Base-by-base conservation (phyloP, 2,329 filamentous ascomycete species). In the Decorospora gaudefroyi region DNA sequence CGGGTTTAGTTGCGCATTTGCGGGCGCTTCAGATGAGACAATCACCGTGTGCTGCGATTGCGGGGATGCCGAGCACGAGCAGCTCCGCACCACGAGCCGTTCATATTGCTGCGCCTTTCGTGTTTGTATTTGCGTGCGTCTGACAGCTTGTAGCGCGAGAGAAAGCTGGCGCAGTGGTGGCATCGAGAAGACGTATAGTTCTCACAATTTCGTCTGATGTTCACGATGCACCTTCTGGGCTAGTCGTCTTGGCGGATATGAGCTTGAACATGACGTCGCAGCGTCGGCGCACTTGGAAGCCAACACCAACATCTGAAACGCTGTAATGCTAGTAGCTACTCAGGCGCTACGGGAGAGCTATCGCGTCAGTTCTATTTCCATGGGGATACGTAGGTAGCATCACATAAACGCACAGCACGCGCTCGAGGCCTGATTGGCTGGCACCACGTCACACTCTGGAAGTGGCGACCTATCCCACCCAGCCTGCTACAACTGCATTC, bases 31-130 rank as follows among this genome's bases (percentile, higher is more conserved):
- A 36, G 51, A 41, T 19, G 52, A 51, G 22, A 55, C 40, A 19
- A 45, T 61, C 48, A 61, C 49, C 22, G 62, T 53, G 13, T 57
- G 51, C 29, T 59, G 62, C 4, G 58, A 46, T 37, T 55, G 54
- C 34, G 61, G 57, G 10, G 61, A 59, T 22, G 67, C 53, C 12
- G 66, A 65, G 49, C 67, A 70, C 29, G 69, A 72, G 43, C 69
- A 72, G 37, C 46, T 49, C 38, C 68, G 45, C 15, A 31, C 27
- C 27, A 55, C 42, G n/a, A 49, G 22, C 30, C 22, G 38, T 10
- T 22, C 53, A 58, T 60, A 18, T 12, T 39, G 40, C 16, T 7
- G 43, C 28, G 16, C 11, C 22, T 22, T 5, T 21, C 22, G 13
- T 11, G 33, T 25, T 17, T 16, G 23, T 44, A 54, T 39, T 41